A percentile compares a stretch with the other conserved stretches of the same genome.
Conservation (phyloP, 805 yeast species). For the Candida schatavii region DNA sequence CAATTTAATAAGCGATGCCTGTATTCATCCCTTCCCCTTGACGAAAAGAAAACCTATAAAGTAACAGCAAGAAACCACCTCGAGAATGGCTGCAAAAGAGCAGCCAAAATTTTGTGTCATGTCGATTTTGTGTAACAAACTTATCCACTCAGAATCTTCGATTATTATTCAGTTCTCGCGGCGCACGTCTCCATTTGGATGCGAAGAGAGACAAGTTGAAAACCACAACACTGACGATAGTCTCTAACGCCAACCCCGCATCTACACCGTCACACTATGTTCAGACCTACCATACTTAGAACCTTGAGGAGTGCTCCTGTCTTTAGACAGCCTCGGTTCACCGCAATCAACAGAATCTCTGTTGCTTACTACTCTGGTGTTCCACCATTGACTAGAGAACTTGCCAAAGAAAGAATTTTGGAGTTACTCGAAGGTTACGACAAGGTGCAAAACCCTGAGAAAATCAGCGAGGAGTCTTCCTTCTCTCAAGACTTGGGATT, state of each 20-base stretch:
- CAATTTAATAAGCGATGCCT: no score
- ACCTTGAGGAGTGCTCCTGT: constrained; percentile 21
- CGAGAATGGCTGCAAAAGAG: no score
- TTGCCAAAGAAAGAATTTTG: constrained; percentile 57
- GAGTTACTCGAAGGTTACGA: constrained; percentile 66
- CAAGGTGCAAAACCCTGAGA: constrained; percentile 43
- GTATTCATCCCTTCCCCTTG: no score
- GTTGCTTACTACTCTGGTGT: constrained; percentile 50
- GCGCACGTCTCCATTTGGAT: background rate
- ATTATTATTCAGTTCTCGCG: background rate
- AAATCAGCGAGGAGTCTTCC: constrained; percentile 34
- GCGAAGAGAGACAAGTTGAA: no score
- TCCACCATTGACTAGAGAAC: constrained; percentile 61
- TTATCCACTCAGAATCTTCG: constrained; percentile 6
- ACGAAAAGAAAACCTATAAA: no score
- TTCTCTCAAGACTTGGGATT: constrained; percentile 43
- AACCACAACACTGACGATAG: background rate
- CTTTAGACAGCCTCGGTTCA: constrained; percentile 11
- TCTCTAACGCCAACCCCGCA: background rate
- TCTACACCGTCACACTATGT: constrained; percentile 20
- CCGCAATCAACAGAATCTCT: constrained; percentile 16
- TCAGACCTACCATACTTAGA: constrained; percentile 28
- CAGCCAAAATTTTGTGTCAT: background rate
- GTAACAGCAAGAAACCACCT: no score
- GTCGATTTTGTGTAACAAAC: constrained; percentile 4